Conservation (phyloP, 2,329 filamentous ascomycete species). For the Coleophoma cylindrospora region DNA sequence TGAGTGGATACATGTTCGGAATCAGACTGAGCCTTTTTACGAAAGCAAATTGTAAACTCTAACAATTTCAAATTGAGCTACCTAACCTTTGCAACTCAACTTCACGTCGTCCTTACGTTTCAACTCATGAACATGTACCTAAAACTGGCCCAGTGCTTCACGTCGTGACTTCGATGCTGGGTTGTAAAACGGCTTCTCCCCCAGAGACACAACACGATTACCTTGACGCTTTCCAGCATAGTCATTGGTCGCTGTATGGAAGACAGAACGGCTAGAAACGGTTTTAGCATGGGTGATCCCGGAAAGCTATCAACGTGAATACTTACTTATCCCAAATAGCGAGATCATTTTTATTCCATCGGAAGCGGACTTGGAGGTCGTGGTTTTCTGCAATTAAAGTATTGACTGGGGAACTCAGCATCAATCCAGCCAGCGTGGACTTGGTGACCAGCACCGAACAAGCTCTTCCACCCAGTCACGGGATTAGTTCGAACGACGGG, state of each 20-base stretch:
- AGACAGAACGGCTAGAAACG: slow-evolving; percentile 31
- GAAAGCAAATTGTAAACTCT: too few relatives aligned
- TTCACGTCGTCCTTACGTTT: too few relatives aligned
- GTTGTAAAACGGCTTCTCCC: slow-evolving; percentile 41
- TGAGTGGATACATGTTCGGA: too few relatives aligned
- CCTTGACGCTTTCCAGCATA: slow-evolving; percentile 44
- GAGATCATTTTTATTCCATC: slow-evolving; percentile 46
- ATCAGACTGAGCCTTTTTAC: too few relatives aligned
- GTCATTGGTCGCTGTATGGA: slow-evolving; percentile 53
- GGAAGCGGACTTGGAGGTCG: slow-evolving; percentile 50
- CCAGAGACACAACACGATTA: slow-evolving; percentile 41
- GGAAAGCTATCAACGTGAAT: slow-evolving; percentile 28
- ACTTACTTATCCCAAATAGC: slow-evolving; percentile 61
- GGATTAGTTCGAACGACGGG: slow-evolving; percentile 54
- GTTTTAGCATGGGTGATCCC: slow-evolving; percentile 23
- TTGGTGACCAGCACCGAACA: slow-evolving; percentile 35
- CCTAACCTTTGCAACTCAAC: too few relatives aligned
- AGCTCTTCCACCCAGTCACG: slow-evolving; percentile 47
- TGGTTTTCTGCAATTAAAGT: slow-evolving; percentile 48
- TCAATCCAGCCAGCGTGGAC: slow-evolving; percentile 44
- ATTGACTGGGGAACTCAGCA: slow-evolving; percentile 20
- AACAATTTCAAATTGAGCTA: too few relatives aligned
- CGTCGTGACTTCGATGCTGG: slow-evolving; percentile 35
- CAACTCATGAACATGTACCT: too few relatives aligned
- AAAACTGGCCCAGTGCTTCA: slow-evolving; percentile 25